These are phyloP conservation scores for Tetracladium setigerum DNA, from an alignment of 495 filamentous ascomycete species.

Conservation along the genomic window DNA sequence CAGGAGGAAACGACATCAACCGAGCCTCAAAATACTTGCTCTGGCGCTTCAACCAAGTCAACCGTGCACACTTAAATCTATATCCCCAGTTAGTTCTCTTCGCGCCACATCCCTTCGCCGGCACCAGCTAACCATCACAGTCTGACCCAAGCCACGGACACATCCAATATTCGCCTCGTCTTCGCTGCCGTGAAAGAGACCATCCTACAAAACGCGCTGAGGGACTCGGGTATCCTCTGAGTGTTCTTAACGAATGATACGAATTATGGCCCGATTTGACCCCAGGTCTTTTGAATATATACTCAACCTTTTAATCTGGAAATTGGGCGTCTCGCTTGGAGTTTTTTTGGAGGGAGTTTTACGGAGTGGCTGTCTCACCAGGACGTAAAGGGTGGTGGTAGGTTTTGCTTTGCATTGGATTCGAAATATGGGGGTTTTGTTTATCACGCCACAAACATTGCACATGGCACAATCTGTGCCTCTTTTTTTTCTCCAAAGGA, in stretches of 20 bases:
- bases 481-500: neutral
- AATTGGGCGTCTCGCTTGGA: conserved; percentile 18
- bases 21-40: conserved; percentile 95
- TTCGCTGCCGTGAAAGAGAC: conserved; percentile 99
- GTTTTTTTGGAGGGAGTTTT: conserved; percentile 6
- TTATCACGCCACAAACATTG: conserved; percentile 6
- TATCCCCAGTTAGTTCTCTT: conserved; percentile 81
- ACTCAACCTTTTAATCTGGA: conserved; percentile 6
- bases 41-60: conserved; percentile 98
- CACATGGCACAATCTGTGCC: conserved; percentile 9
- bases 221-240: conserved; percentile 95
- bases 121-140: conserved; percentile 36
- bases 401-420: neutral
- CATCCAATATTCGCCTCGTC: conserved; percentile 93
- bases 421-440: conserved; percentile 2
- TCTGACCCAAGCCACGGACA: conserved; percentile 96
- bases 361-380: conserved; percentile 20
- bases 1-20: conserved; percentile 94
- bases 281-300: conserved; percentile 9
- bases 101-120: neutral
- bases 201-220: conserved; percentile 94
- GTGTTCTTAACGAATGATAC: conserved; percentile 6
- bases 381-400: conserved; percentile 8
- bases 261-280: conserved; percentile 13
- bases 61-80: conserved; percentile 88